Conservation (phyloP, 495 filamentous ascomycete species). For the Copromyces sp. region DNA sequence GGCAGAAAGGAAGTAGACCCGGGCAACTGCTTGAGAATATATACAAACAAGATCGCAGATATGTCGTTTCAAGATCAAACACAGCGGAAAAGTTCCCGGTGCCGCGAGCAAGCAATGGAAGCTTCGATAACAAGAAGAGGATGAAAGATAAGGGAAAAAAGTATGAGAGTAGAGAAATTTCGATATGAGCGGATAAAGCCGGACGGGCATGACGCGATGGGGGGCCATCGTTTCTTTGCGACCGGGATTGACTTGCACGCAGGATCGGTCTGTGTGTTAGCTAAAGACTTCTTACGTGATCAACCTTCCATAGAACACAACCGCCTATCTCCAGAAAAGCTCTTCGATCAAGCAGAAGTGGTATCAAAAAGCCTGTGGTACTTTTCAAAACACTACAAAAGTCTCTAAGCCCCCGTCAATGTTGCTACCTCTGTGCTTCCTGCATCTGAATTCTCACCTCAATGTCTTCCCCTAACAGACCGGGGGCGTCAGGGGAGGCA, state of each 20-base stretch:
- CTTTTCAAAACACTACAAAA: background rate
- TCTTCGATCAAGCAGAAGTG: background rate
- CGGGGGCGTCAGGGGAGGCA: background rate
- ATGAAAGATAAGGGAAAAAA: background rate
- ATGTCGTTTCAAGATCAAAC: background rate
- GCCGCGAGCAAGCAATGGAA: background rate
- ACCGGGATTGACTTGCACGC: background rate
- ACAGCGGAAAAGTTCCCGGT: background rate
- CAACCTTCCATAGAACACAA: background rate
- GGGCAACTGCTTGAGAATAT: background rate
- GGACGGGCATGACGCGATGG: background rate
- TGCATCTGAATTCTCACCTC: background rate
- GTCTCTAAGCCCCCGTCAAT: accelerated
- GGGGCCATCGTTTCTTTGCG: background rate
- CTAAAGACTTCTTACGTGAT: background rate
- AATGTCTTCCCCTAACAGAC: background rate
- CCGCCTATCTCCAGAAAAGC: background rate
- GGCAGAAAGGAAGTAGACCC: background rate
- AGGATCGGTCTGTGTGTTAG: background rate
- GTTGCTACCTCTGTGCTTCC: accelerated
- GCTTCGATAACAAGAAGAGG: background rate
- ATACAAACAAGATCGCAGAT: background rate
- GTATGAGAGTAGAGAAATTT: background rate
- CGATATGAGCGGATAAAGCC: background rate
- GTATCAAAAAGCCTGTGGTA: background rate